phyloP scores from a whole-genome alignment of 805 yeast genomes.

The Candida rishiriensis region DNA sequence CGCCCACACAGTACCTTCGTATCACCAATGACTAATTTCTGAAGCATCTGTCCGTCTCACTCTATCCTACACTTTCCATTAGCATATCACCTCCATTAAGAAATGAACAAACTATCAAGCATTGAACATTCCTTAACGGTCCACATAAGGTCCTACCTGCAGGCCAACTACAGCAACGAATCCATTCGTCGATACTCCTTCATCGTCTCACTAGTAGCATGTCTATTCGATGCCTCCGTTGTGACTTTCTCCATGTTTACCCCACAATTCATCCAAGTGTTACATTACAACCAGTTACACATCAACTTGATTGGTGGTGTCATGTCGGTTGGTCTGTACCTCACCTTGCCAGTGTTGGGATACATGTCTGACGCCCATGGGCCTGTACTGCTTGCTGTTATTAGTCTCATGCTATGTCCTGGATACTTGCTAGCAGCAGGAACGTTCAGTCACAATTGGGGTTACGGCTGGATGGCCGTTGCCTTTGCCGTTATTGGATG shows the following conservation, averaged over 20 bases:
- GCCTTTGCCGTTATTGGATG: constrained; percentile 60
- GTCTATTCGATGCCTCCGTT: constrained; percentile 79
- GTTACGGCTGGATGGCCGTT: constrained; percentile 36
- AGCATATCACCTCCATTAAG: no score
- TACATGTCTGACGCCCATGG: constrained; percentile 83
- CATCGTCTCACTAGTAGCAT: constrained; percentile 50
- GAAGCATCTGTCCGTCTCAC: not conserved
- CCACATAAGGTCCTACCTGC: constrained; percentile 40
- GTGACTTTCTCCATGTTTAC: constrained; percentile 78
- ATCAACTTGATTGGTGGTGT: constrained; percentile 70
- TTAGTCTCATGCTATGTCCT: constrained; percentile 62
- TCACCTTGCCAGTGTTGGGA: constrained; percentile 79
- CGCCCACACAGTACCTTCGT: no score
- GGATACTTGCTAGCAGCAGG: constrained; percentile 54
- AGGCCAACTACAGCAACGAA: constrained; percentile 36
- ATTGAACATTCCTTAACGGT: constrained; percentile 39
- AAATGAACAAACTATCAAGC: constrained; percentile 20
- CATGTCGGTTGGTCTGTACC: constrained; percentile 76
- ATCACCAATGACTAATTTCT: no score
- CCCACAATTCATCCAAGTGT: constrained; percentile 53
- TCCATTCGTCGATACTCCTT: constrained; percentile 50
- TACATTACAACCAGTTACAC: constrained; percentile 58
- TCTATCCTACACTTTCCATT: not conserved
- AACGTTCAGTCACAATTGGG: constrained; percentile 26
- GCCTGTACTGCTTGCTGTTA: constrained; percentile 62